Base-by-base conservation (phyloP, 345 rosid species). In the Sonneratia caseolaris region DNA sequence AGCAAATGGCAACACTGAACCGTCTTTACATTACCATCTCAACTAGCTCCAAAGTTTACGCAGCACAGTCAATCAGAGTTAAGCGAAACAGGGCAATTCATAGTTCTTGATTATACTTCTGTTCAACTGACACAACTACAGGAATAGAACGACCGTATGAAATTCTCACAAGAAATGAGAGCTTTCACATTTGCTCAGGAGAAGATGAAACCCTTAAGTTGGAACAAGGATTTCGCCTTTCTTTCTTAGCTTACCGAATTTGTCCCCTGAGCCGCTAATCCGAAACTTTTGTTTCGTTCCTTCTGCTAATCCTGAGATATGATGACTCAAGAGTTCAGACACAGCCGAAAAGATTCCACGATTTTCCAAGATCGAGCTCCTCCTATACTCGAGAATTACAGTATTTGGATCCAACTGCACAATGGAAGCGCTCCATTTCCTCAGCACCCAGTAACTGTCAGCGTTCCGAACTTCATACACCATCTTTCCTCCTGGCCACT, bases 331-430 rank as follows among this genome's bases (percentile, higher is more conserved):
- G 47, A 90, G 59, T 77, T 90, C 96, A 64, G 81, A 13, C 24
- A 79, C 64, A 37, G 82, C 64, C 55, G 88, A 74, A 68, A 83
- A 70, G 71, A 90, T 71, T 40, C 89, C 82, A 13, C 84, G 79
- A 57, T 80, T 76, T 22, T 88, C 88, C 72, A 80, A 69, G 36
- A 79, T 75, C 24, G 84, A 79, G 80, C 85, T 90, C 64, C 73
- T 71, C 18, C 72, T 73, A 43, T 95, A 90, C 87, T 92, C 96
- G 62, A 92, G 82, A 77, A 92, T 71, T 93, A 96, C 83, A 40
- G 98, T 89, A 57, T 82, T 86, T 32, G 91, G 90, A 80, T 89
- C 96, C 45, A 90, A 74, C 37, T 92, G 96, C 71, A 90, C 76
- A 37, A 79, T 82, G 0, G 96, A 83, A 24, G 86, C 73, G 59